Conservation (phyloP, 2,329 filamentous ascomycete genomes). For the Colletotrichum karsti region DNA sequence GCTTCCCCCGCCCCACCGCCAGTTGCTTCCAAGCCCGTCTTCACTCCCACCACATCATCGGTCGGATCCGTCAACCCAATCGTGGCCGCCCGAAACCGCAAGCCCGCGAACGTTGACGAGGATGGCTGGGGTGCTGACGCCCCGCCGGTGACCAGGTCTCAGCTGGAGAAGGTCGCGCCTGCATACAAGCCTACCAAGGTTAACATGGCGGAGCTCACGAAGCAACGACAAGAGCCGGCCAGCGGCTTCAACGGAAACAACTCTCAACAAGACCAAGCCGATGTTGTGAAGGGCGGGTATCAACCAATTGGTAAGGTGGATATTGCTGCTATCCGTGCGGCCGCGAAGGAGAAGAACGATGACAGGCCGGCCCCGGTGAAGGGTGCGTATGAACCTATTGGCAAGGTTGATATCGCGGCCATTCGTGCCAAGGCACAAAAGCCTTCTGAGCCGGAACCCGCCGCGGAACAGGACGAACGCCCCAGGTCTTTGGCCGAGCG, state of each 20-base stretch:
- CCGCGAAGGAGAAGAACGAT: constrained; percentile 74
- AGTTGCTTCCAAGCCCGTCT: constrained; percentile 88
- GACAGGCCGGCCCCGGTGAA: constrained; percentile 87
- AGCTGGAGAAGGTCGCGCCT: constrained; percentile 90
- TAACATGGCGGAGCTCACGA: constrained; percentile 86
- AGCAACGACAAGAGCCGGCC: constrained; percentile 75
- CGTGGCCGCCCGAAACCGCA: constrained; percentile 70
- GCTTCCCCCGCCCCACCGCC: constrained; percentile 69
- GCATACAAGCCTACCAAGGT: constrained; percentile 97
- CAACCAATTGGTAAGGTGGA: constrained; percentile 98
- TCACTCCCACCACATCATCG: constrained; percentile 75
- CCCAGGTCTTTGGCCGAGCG: constrained; percentile 78
- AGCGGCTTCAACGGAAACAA: constrained; percentile 53
- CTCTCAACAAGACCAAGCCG: constrained; percentile 53
- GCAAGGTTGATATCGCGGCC: constrained; percentile 96
- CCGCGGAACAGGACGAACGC: constrained; percentile 30
- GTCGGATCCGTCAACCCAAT: constrained; percentile 72
- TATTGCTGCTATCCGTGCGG: constrained; percentile 87
- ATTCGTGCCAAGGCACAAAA: constrained; percentile 87
- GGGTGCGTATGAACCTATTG: constrained; percentile 92
- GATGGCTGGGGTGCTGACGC: constrained; percentile 97
- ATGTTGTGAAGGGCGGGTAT: constrained; percentile 86
- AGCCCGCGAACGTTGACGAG: constrained; percentile 70
- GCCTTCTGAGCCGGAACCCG: constrained; percentile 44
- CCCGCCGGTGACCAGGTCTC: constrained; percentile 84